Conservation (phyloP, 2,329 filamentous ascomycete genomes). For the Epicoccum sorghinum region DNA sequence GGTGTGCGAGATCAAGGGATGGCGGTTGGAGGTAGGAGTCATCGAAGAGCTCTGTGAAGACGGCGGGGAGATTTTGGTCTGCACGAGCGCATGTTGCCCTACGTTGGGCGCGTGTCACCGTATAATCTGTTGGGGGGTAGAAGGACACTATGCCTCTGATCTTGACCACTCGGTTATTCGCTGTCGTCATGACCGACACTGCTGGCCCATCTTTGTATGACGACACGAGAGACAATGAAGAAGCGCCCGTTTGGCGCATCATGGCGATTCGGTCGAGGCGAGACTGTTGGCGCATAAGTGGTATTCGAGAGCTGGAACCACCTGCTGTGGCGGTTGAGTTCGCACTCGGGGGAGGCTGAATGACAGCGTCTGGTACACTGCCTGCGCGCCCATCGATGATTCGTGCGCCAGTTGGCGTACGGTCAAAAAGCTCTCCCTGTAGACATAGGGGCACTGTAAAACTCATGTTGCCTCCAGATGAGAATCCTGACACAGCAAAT, state of each 20-base stretch:
- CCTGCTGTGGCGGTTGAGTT: conserved; percentile 28
- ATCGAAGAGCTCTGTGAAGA: conserved; percentile 60
- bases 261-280: conserved; percentile 43
- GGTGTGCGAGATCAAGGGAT: conserved; percentile 59
- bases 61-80: conserved; percentile 57
- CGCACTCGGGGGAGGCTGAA: conserved; percentile 22
- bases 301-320: conserved; percentile 44
- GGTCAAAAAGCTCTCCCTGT: conserved; percentile 53
- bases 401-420: conserved; percentile 33
- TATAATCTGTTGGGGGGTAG: conserved; percentile 69
- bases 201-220: conserved; percentile 45
- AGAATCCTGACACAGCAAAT: conserved; percentile 67
- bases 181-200: conserved; percentile 41
- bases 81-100: conserved; percentile 61
- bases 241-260: conserved; percentile 42
- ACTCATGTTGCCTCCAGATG: conserved; percentile 66
- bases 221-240: conserved; percentile 43
- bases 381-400: conserved; percentile 39
- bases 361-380: conserved; percentile 31
- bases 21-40: conserved; percentile 57
- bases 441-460: conserved; percentile 67
- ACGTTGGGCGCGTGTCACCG: conserved; percentile 64
- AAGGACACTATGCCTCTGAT: conserved; percentile 65
- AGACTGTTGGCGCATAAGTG: conserved; percentile 40
- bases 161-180: conserved; percentile 48